Evolutionary conservation across 1,284 basidiomycete species (phyloP).

Genomic region (Ustilago esculenta): DNA sequence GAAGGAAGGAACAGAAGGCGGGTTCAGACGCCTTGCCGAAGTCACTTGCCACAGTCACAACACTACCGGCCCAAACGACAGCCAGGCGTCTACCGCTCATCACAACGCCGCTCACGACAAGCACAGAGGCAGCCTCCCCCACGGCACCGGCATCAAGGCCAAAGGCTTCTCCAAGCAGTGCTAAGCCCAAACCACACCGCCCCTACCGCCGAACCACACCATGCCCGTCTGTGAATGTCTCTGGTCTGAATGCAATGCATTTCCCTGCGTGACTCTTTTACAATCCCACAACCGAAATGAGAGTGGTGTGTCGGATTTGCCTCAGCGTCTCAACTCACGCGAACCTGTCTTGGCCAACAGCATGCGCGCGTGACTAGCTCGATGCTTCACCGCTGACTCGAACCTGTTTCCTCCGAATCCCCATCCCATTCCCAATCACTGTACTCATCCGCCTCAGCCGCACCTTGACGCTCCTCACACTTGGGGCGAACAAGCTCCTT

Average conservation of each 20-base stretch:
- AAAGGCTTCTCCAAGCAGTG: constrained; percentile 62
- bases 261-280: too few relatives aligned
- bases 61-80: constrained; percentile 4
- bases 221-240: too few relatives aligned
- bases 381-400: neutral
- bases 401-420: neutral
- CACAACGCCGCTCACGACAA: constrained; percentile 43
- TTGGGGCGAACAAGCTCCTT: constrained; percentile 41
- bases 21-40: constrained; percentile 30
- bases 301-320: too few relatives aligned
- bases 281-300: too few relatives aligned
- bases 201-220: too few relatives aligned
- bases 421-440: constrained; percentile 19
- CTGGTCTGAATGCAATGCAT: too few relatives aligned
- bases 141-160: constrained; percentile 40
- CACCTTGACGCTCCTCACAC: constrained; percentile 28
- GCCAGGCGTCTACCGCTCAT: constrained; percentile 8
- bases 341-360: too few relatives aligned
- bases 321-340: too few relatives aligned
- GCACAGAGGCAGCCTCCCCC: constrained; percentile 37
- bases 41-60: constrained; percentile 10
- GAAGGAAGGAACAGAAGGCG: constrained; percentile 26
- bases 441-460: constrained; percentile 28
- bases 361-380: too few relatives aligned
- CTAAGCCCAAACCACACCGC: too few relatives aligned